Base-by-base conservation (phyloP, 495 filamentous ascomycete species). In the Letharia columbiana region DNA sequence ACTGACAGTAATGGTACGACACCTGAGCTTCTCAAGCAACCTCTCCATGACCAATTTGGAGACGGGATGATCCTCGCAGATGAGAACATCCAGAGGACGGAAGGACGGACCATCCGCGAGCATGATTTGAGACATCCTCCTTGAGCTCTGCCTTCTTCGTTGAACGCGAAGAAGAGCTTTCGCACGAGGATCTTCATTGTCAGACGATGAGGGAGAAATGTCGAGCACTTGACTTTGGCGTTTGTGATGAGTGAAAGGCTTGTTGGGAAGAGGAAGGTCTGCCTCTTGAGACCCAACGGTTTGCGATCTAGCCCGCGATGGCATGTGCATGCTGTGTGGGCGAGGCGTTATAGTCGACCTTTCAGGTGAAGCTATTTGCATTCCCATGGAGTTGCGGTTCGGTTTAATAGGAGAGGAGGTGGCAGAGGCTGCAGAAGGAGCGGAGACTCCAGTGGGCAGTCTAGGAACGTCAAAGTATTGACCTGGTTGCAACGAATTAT, bases 41-140 rank as follows among this genome's bases (percentile, higher is more conserved):
- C 92, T 91, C 73, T 98, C 94, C 94, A 98, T 96, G 33, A 98
- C 92, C 75, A 98, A 81, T 57, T 92, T 84, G 20, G 93, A 96
- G n/a, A 98, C 91, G 1, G 95, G 95, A 73, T 98, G 94, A 74
- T 98, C 95, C 77, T 98, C 94, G 75, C 94, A 98, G 62, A 98
- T 92, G 40, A 98, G 82, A 28, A 98, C 89, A 76, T 98, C 92
- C 49, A 98, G 76, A 59, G 94, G 91, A 31, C 95, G 86, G 76
- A 96, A 98, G 45, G 86, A 77, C 17, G 95, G 95, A 1, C 90
- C 89, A 67, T 92, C 91, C 41, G 85, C 81, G 42, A 94, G 72
- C 64, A 85, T 90, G 65, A 98, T 90, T 68, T 93, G 90, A 3
- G 94, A 98, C 77, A 96, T 85, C 50, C 94, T 86, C 40, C 94